Conservation (phyloP, 345 rosid genomes). For the Sonneratia caseolaris region DNA sequence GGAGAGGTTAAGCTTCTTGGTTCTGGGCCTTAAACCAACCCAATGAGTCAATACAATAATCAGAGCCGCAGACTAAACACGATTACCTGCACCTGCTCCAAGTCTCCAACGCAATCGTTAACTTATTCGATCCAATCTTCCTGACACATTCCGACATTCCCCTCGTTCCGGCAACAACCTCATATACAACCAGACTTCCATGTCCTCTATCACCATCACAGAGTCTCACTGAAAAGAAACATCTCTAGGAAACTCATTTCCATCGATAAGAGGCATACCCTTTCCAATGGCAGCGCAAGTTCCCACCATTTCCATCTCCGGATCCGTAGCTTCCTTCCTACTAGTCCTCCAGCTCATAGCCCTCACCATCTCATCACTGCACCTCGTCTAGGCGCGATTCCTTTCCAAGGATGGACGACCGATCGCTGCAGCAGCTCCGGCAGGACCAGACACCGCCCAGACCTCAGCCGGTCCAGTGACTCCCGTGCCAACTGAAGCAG, state of each 20-base stretch:
- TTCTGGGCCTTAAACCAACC: not conserved
- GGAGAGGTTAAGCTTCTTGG: not conserved
- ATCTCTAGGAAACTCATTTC: not conserved
- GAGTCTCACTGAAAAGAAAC: not conserved
- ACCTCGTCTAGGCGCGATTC: slow-evolving; percentile 16
- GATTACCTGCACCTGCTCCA: slow-evolving; percentile 1
- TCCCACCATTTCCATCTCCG: not conserved
- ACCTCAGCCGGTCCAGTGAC: not conserved
- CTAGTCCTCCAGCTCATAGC: slow-evolving; percentile 15
- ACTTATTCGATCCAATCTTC: not conserved
- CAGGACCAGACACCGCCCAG: not conserved
- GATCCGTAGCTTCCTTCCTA: slow-evolving; percentile 7
- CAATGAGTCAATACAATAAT: not conserved
- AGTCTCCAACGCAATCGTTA: not conserved
- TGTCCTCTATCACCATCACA: not conserved
- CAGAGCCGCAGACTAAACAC: slow-evolving; percentile 1
- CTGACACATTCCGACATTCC: not conserved
- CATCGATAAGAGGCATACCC: not conserved
- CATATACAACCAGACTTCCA: not conserved
- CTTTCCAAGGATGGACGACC: slow-evolving; percentile 24
- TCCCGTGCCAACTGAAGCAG: not conserved
- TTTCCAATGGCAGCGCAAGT: slow-evolving; percentile 21
- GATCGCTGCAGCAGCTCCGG: slow-evolving; percentile 8
- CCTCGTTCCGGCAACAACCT: not conserved
- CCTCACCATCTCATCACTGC: slow-evolving; percentile 16